A percentile compares a stretch with the other conserved stretches of the same genome.
These are phyloP conservation scores for Umbelopsis isabellina DNA, from an alignment of 192 early-diverging fungal genomes.

Conservation along the genomic window DNA sequence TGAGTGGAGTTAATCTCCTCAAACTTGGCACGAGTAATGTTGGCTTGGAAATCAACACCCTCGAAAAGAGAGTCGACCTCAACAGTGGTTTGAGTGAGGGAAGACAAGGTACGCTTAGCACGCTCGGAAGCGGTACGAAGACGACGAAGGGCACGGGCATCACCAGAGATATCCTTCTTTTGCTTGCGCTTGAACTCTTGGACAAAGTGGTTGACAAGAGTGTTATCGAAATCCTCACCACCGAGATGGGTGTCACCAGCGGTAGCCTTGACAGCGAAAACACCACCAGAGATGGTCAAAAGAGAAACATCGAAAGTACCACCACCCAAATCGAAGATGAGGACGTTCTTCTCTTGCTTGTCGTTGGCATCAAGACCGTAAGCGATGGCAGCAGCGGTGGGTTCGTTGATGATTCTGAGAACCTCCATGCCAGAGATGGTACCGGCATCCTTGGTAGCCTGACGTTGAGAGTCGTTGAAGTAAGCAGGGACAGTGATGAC, in stretches of 20 bases:
- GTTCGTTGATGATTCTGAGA: slow-evolving; percentile 86
- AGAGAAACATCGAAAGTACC: slow-evolving; percentile 90
- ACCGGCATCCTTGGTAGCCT: slow-evolving; percentile 88
- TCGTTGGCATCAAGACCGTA: slow-evolving; percentile 83
- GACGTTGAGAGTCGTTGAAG: slow-evolving; percentile 88
- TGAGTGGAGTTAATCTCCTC: slow-evolving; percentile 93
- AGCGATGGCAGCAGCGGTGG: slow-evolving; percentile 83
- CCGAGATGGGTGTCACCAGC: slow-evolving; percentile 85
- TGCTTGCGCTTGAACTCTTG: slow-evolving; percentile 88
- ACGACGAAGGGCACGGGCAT: slow-evolving; percentile 92
- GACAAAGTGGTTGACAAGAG: slow-evolving; percentile 91
- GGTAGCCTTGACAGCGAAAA: slow-evolving; percentile 82
- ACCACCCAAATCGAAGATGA: slow-evolving; percentile 85
- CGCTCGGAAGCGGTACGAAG: slow-evolving; percentile 94
- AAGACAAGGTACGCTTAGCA: slow-evolving; percentile 96
- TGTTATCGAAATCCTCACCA: slow-evolving; percentile 85
- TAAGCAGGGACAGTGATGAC: slow-evolving; percentile 98
- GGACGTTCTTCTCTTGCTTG: slow-evolving; percentile 71
- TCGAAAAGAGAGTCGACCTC: slow-evolving; percentile 93
- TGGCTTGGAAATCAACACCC: slow-evolving; percentile 89
- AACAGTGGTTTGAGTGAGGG: slow-evolving; percentile 88
- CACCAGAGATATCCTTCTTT: slow-evolving; percentile 78
- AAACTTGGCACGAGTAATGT: slow-evolving; percentile 95
- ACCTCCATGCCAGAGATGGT: slow-evolving; percentile 78
- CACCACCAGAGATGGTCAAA: slow-evolving; percentile 72